Evolutionary conservation across 306 rosid genomes (phyloP).

Genomic region (Sicyos edulis): DNA sequence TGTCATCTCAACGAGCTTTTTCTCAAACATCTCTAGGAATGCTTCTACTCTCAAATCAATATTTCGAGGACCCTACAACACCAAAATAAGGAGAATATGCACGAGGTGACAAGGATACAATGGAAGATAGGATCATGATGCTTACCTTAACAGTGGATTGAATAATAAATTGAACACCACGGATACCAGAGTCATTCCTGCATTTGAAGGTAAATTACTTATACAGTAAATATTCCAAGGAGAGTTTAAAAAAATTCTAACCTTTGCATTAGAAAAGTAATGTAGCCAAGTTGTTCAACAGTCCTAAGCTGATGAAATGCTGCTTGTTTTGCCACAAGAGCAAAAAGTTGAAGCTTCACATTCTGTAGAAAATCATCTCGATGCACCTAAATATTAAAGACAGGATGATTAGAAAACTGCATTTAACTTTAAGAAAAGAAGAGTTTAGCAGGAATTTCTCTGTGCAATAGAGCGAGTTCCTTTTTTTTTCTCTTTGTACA

Average conservation of each 20-base stretch:
- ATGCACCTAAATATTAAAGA: conserved; percentile 55
- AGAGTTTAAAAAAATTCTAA: conserved; percentile 27
- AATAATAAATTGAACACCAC: conserved; percentile 71
- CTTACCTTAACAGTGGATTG: conserved; percentile 86
- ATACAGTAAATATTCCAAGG: conserved; percentile 13
- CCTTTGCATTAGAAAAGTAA: conserved; percentile 68
- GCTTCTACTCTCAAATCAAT: conserved; percentile 75
- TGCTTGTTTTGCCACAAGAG: conserved; percentile 75
- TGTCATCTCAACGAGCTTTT: conserved; percentile 63
- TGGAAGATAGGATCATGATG: conserved; percentile 10
- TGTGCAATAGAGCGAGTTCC: background rate
- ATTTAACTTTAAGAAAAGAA: background rate
- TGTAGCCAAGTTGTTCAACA: conserved; percentile 95
- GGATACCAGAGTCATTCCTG: conserved; percentile 77
- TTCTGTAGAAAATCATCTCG: conserved; percentile 72
- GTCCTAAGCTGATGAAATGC: conserved; percentile 94
- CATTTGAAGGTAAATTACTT: conserved; percentile 23
- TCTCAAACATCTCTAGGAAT: conserved; percentile 74
- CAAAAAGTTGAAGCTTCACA: conserved; percentile 90
- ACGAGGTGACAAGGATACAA: conserved; percentile 21
- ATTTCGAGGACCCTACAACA: conserved; percentile 61
- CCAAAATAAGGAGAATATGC: conserved; percentile 13
- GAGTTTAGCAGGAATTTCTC: background rate
- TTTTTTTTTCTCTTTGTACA: background rate
- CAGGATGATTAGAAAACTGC: conserved; percentile 20